These are phyloP conservation scores for Cordyceps fumosorosea DNA, from an alignment of 2,329 filamentous ascomycete genomes.

Conservation along the genomic window DNA sequence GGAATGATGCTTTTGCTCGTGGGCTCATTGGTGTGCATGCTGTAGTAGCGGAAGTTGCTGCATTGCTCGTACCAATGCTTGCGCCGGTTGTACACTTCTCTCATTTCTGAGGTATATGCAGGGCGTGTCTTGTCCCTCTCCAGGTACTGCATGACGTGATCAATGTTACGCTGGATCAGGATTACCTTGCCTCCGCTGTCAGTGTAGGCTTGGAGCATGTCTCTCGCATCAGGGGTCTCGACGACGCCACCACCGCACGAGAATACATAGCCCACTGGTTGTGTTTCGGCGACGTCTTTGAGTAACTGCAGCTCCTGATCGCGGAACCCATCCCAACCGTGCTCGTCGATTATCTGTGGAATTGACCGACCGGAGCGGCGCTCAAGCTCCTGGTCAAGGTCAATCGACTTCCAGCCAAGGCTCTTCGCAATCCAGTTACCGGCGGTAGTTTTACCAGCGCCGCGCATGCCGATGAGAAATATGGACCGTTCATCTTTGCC, in stretches of 20 bases:
- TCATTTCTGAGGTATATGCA: constrained; percentile 88
- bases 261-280: constrained; percentile 71
- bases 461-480: constrained; percentile 95
- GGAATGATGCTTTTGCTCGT: constrained; percentile 23
- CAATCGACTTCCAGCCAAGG: constrained; percentile 70
- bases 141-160: constrained; percentile 82
- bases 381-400: constrained; percentile 86
- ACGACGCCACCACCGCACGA: constrained; percentile 93
- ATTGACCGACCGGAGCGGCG: constrained; percentile 66
- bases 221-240: constrained; percentile 72
- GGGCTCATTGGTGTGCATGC: constrained; percentile 49
- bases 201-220: constrained; percentile 67
- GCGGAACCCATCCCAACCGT: constrained; percentile 85
- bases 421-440: constrained; percentile 77
- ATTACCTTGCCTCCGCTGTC: constrained; percentile 76
- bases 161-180: constrained; percentile 79
- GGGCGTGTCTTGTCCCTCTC: constrained; percentile 84
- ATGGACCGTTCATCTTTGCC: constrained; percentile 55
- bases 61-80: constrained; percentile 88
- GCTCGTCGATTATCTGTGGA: constrained; percentile 70
- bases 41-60: constrained; percentile 92
- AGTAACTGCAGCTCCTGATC: constrained; percentile 70
- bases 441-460: constrained; percentile 91
- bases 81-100: constrained; percentile 80
- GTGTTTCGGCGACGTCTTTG: constrained; percentile 65